A percentile compares a stretch with the other conserved stretches of the same genome.
phyloP scores from a whole-genome alignment of 139 green algal genomes.

The Tetradesmus obliquus region DNA sequence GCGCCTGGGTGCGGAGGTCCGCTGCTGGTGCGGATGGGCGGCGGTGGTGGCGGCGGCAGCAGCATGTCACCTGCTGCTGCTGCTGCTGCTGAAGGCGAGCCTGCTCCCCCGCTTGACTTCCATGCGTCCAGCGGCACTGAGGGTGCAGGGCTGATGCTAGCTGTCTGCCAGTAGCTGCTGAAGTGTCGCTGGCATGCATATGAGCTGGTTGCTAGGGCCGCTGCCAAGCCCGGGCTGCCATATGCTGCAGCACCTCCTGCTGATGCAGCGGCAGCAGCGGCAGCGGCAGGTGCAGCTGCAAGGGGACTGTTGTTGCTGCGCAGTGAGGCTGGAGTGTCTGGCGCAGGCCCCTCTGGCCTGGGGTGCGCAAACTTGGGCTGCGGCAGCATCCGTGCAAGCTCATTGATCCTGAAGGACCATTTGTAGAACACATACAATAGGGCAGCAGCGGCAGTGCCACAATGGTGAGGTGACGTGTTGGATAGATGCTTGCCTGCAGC shows the following conservation, averaged over 20 bases:
- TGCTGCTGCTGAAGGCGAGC: slow-evolving; percentile 1
- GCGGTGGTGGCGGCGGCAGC: too few relatives aligned
- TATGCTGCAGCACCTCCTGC: not conserved
- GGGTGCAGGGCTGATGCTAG: not conserved
- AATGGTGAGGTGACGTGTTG: too few relatives aligned
- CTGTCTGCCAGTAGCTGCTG: slow-evolving; percentile 19
- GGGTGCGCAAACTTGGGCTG: slow-evolving; percentile 11
- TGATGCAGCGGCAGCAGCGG: not conserved
- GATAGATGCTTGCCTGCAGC: not conserved
- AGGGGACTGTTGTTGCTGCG: not conserved
- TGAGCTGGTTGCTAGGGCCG: not conserved
- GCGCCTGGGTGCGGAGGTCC: not conserved
- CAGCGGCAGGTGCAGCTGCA: not conserved
- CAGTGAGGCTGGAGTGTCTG: slow-evolving; percentile 21
- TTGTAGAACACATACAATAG: not conserved
- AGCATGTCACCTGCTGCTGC: not conserved
- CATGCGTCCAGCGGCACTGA: not conserved
- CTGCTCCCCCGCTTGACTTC: not conserved
- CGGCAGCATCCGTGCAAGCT: slow-evolving; percentile 7
- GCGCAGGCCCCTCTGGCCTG: not conserved
- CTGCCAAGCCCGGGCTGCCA: not conserved
- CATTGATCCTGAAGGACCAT: not conserved
- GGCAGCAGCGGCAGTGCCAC: not conserved
- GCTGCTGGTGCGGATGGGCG: not conserved
- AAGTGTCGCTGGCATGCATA: slow-evolving; percentile 25